Conservation (phyloP, 2,329 filamentous ascomycete species). For the Pseudocercospora ulei region DNA sequence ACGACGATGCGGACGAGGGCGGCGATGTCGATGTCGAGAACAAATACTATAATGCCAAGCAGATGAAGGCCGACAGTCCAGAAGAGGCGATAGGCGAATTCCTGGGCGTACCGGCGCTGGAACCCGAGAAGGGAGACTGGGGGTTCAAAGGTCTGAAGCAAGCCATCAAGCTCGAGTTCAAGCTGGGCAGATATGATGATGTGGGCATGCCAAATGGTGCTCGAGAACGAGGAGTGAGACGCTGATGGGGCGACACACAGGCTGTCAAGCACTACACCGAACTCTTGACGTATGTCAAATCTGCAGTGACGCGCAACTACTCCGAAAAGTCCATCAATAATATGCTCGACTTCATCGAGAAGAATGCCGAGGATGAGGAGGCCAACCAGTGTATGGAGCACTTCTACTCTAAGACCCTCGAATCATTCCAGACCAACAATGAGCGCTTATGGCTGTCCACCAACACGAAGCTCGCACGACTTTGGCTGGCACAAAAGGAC, state of each 20-base stretch:
- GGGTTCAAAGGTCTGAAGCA: conserved; percentile 98
- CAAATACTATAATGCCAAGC: conserved; percentile 99
- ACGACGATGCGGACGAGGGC: conserved; percentile 76
- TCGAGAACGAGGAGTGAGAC: neutral
- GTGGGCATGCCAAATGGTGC: conserved; percentile 42
- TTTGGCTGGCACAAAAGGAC: conserved; percentile 85
- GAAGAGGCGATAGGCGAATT: conserved; percentile 88
- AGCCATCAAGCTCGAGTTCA: conserved; percentile 94
- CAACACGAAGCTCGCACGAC: conserved; percentile 87
- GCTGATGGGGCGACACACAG: conserved; percentile 40
- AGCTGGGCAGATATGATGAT: conserved; percentile 75
- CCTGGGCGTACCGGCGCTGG: conserved; percentile 70
- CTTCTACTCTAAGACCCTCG: conserved; percentile 86
- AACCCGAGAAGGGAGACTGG: conserved; percentile 93
- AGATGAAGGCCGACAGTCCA: conserved; percentile 78
- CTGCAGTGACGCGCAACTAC: conserved; percentile 92
- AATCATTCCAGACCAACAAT: conserved; percentile 96
- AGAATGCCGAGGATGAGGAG: conserved; percentile 62
- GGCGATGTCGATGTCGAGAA: conserved; percentile 95
- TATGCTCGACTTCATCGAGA: conserved; percentile 96
- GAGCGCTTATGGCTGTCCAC: conserved; percentile 96
- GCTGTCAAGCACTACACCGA: conserved; percentile 87
- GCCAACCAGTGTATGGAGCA: conserved; percentile 78
- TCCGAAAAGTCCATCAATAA: conserved; percentile 99
- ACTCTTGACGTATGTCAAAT: conserved; percentile 94